Base-by-base conservation (phyloP, 176 grass and related monocot genomes). In the Hordeum marinum region DNA sequence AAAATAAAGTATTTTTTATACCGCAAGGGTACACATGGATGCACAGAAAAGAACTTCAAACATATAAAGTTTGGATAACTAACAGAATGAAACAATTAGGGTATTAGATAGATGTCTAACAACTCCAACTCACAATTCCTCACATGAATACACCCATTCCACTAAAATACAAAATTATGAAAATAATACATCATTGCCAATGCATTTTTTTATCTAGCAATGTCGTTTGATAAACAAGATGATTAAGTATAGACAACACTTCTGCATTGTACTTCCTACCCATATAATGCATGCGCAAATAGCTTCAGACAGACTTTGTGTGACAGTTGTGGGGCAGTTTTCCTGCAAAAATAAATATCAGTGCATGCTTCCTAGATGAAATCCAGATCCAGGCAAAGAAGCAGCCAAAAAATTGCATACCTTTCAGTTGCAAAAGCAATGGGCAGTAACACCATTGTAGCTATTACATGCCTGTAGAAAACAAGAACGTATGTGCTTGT, bases 401-500 rank as follows among this genome's bases (percentile, higher is more conserved):
- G 52, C n/a, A 80, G 66, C 14, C 21, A 68, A 68, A 68, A 59
- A 76, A 35, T 1, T 41, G 3, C 71, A 82, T 87, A 90, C 89
- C 80, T 91, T 83, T 84, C 85, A 9, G 76, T 41, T 45, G 63
- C 50, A 58, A 90, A 71, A 55, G 85, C 80, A 68, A 77, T 40
- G 31, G 85, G 85, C 6, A 85, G 27, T 20, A 90, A 40, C 60
- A 78, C n/a, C 18, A 76, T 27, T 43, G 18, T 54, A 42, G 85
- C 80, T n/a, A 87, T 27, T 34, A 71, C 68, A 73, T 91, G 46
- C 41, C 85, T 83, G 71, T 87, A 91, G 59, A 90, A 86, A 58
- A 87, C 85, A 74, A 87, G 68, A 48, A 90, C 89, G 24, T 41
- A 80, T 40, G 52, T 57, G 77, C 84, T 87, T 77, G 82, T 87